Evolutionary conservation across 345 rosid species (phyloP).

Genomic region (Eutrema japonicum): DNA sequence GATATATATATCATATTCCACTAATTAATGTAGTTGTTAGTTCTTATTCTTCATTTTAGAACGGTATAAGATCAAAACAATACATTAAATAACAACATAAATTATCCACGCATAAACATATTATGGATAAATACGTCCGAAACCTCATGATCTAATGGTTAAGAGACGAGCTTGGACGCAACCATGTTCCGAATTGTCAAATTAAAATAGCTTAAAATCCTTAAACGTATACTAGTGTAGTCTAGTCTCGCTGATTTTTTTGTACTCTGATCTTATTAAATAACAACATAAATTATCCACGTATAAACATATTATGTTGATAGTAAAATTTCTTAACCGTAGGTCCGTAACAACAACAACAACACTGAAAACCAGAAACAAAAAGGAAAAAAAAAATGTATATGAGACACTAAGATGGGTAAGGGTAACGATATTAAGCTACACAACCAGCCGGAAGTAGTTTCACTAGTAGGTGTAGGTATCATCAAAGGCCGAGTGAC

Average conservation of each 20-base stretch:
- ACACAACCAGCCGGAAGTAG: not conserved
- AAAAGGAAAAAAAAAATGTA: not conserved
- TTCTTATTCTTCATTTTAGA: not conserved
- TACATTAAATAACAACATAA: no score
- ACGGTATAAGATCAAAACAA: no score
- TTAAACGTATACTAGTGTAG: not conserved
- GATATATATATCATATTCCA: no score
- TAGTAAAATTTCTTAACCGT: not conserved
- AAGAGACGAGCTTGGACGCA: no score
- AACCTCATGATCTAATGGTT: no score
- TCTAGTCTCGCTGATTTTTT: not conserved
- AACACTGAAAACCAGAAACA: not conserved
- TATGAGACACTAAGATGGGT: not conserved
- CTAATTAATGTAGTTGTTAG: not conserved
- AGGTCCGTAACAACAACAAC: no score
- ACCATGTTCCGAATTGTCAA: no score
- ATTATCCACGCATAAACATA: no score
- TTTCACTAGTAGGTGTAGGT: constrained; percentile 36
- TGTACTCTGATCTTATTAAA: not conserved
- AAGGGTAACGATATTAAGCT: not conserved
- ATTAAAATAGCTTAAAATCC: not conserved
- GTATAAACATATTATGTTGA: constrained; percentile 6
- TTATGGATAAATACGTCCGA: no score
- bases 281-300: not conserved
- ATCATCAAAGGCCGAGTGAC: constrained; percentile 43